Evolutionary conservation across 805 yeast species (phyloP).

Genomic region (Ogataea polymorpha): DNA sequence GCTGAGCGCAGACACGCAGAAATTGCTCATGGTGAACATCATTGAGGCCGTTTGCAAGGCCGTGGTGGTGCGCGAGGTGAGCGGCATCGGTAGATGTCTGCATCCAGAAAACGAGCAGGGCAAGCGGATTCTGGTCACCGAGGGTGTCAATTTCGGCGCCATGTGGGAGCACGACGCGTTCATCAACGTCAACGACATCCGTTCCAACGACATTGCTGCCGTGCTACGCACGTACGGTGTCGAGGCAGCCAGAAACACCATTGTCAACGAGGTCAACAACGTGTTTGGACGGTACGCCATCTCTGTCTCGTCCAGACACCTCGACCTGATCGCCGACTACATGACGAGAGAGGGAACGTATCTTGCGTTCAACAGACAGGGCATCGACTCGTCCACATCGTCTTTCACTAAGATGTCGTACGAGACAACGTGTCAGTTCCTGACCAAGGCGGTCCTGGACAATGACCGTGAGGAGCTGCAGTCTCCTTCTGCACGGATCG

Average conservation of each 20-base stretch:
- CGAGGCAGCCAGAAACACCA: conserved; percentile 97
- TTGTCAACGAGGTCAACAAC: conserved; percentile 91
- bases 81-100: conserved; percentile 88
- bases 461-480: conserved; percentile 85
- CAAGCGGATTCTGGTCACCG: conserved; percentile 81
- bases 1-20: conserved; percentile 81
- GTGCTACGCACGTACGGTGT: conserved; percentile 93
- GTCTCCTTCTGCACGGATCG: conserved; percentile 91
- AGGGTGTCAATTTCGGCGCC: conserved; percentile 95
- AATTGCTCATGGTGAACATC: conserved; percentile 94
- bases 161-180: conserved; percentile 98
- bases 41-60: conserved; percentile 87
- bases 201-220: conserved; percentile 90
- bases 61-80: conserved; percentile 90
- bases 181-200: conserved; percentile 82
- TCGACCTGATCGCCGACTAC: conserved; percentile 96
- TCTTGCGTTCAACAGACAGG: conserved; percentile 96
- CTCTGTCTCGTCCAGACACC: conserved; percentile 86
- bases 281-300: conserved; percentile 97
- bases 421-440: conserved; percentile 96
- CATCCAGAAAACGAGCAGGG: conserved; percentile 72
- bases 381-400: conserved; percentile 93
- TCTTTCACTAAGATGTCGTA: conserved; percentile 98
- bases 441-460: conserved; percentile 93
- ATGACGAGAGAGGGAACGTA: conserved; percentile 99